Conservation (phyloP, 768 basidiomycete genomes). For the Hygrocybe coccinea region DNA sequence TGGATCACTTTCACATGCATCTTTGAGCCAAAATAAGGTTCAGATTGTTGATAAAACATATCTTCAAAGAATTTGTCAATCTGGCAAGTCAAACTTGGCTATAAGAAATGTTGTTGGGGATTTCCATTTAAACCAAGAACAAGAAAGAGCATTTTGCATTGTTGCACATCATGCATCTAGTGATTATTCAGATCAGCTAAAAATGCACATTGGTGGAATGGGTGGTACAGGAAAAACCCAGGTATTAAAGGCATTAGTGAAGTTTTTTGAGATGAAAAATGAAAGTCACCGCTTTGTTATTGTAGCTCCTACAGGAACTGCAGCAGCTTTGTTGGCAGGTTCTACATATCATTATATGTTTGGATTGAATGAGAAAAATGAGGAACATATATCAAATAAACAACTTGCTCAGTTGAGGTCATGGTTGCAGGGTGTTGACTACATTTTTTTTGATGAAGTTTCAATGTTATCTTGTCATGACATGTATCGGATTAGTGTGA, state of each 20-base stretch:
- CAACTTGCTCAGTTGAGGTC: constrained; percentile 8
- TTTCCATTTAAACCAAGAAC: constrained; percentile 15
- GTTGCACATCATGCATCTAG: constrained; percentile 25
- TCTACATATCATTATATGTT: constrained; percentile 25
- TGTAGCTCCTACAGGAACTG: constrained; percentile 25
- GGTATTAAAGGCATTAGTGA: constrained; percentile 25
- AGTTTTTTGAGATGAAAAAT: constrained; percentile 21
- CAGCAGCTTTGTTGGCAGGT: constrained; percentile 22
- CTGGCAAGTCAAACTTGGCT: constrained; percentile 9
- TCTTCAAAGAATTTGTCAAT: background rate
- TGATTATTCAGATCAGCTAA: constrained; percentile 17
- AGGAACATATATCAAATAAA: background rate
- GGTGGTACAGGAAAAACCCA: constrained; percentile 33
- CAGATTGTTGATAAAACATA: constrained; percentile 23
- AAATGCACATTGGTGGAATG: constrained; percentile 33
- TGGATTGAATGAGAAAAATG: constrained; percentile 2
- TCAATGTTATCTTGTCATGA: constrained; percentile 38
- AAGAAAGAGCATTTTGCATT: constrained; percentile 28
- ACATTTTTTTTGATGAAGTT: constrained; percentile 30
- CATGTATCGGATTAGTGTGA: constrained; percentile 27
- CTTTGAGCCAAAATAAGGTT: constrained; percentile 9
- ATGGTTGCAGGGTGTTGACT: constrained; percentile 11
- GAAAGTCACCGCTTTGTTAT: constrained; percentile 24
- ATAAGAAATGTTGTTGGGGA: constrained; percentile 15
- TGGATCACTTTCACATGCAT: background rate